Percentiles rank a stretch among this genome's conserved stretches.
phyloP scores from a whole-genome alignment of 225 moss, liverwort and hornwort genomes.

The Takakia lepidozioides region DNA sequence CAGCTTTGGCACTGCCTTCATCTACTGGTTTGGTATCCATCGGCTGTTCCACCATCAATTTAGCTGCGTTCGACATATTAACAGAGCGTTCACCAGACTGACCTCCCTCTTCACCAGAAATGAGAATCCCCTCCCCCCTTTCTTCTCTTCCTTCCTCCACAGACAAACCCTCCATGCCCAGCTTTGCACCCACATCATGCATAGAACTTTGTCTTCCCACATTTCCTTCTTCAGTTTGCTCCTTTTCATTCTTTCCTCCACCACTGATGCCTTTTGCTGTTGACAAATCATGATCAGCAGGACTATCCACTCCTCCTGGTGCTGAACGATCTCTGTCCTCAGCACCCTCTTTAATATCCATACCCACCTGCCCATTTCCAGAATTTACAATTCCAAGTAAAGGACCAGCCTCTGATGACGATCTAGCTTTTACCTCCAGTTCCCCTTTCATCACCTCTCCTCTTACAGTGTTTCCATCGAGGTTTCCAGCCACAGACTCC shows the following conservation, averaged over 20 bases:
- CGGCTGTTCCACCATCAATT: constrained; percentile 22
- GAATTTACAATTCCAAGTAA: constrained; percentile 13
- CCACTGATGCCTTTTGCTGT: constrained; percentile 15
- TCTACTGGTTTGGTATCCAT: constrained; percentile 27
- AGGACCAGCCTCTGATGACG: constrained; percentile 11
- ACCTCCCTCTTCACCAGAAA: constrained; percentile 19
- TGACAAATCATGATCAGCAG: constrained; percentile 12
- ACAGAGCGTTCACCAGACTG: constrained; percentile 18
- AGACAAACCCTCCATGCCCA: background rate
- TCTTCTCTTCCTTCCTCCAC: constrained; percentile 25
- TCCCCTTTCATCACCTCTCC: constrained; percentile 5
- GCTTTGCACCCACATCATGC: constrained; percentile 4
- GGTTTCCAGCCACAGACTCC: constrained; percentile 20
- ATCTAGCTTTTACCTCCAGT: constrained; percentile 8
- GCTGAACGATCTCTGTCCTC: constrained; percentile 41
- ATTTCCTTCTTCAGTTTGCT: constrained; percentile 15
- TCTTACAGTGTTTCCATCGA: constrained; percentile 7
- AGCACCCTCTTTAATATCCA: constrained; percentile 24
- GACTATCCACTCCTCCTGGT: constrained; percentile 17
- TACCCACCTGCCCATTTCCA: constrained; percentile 28
- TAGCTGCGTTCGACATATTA: constrained; percentile 13
- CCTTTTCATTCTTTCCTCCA: constrained; percentile 31
- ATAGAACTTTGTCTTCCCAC: background rate
- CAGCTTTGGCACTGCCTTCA: constrained; percentile 21
- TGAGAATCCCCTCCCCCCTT: constrained; percentile 22